Conservation (phyloP, 306 rosid genomes). For the Erythrophleum fordii region DNA sequence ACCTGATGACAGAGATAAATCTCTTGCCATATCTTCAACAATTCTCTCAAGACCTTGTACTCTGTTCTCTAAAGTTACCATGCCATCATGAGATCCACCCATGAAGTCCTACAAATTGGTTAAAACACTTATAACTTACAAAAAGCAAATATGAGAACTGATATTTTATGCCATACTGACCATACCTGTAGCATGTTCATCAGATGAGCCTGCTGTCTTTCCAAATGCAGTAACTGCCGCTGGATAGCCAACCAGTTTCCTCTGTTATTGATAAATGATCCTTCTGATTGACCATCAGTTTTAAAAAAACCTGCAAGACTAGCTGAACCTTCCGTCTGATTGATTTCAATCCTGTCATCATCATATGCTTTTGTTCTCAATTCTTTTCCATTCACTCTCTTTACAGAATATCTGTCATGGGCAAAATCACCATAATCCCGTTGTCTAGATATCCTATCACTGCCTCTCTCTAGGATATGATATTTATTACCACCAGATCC, state of each 20-base stretch:
- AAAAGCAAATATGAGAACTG: constrained; percentile 33
- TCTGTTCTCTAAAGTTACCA: constrained; percentile 93
- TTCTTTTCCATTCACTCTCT: constrained; percentile 69
- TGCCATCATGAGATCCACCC: constrained; percentile 96
- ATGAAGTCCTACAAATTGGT: constrained; percentile 82
- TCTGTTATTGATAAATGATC: constrained; percentile 72
- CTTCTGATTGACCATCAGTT: constrained; percentile 81
- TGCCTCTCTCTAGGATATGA: constrained; percentile 60
- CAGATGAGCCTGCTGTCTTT: constrained; percentile 91
- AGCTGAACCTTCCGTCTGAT: constrained; percentile 70
- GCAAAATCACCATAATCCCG: constrained; percentile 57
- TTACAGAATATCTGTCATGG: constrained; percentile 62
- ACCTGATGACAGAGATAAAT: constrained; percentile 79
- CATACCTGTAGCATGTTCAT: constrained; percentile 97
- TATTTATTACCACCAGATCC: constrained; percentile 60
- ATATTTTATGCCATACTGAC: constrained; percentile 23
- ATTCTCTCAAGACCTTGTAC: constrained; percentile 96
- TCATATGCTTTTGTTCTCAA: constrained; percentile 58
- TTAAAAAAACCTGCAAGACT: constrained; percentile 73
- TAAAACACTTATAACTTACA: constrained; percentile 4
- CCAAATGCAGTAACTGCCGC: constrained; percentile 84
- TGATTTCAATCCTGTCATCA: constrained; percentile 62
- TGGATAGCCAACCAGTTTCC: constrained; percentile 95
- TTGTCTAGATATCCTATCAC: constrained; percentile 54
- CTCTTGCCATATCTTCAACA: constrained; percentile 93